Conservation (phyloP, 2,329 filamentous ascomycete genomes). For the Colletotrichum gloeosporioides region DNA sequence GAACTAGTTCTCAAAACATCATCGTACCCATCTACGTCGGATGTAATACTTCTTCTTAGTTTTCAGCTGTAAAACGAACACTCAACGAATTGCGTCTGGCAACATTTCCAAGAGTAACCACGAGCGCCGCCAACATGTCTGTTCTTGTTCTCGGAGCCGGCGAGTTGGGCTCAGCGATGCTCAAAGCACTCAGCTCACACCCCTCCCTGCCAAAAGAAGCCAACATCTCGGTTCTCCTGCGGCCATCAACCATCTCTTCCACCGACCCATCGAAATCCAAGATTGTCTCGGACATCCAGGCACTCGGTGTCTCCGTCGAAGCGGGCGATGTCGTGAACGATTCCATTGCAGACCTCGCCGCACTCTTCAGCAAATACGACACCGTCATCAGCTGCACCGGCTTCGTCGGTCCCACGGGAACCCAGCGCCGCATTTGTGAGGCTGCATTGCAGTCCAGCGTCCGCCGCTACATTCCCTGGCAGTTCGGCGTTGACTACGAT, state of each 20-base stretch:
- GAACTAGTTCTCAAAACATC: fast-evolving
- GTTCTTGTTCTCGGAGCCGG: conserved; percentile 71
- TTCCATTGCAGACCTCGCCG: conserved; percentile 41
- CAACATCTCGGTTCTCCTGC: conserved; percentile 59
- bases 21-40: not conserved
- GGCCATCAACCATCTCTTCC: conserved; percentile 49
- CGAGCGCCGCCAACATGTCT: not conserved
- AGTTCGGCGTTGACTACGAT: conserved; percentile 78
- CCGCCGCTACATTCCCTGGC: conserved; percentile 70
- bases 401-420: conserved; percentile 60
- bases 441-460: conserved; percentile 59
- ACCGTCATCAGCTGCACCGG: conserved; percentile 67
- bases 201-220: conserved; percentile 37
- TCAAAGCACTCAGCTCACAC: conserved; percentile 55
- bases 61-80: fast-evolving
- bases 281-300: conserved; percentile 36
- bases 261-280: conserved; percentile 39
- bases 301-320: conserved; percentile 45
- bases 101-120: fast-evolving
- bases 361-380: conserved; percentile 51
- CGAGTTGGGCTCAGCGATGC: conserved; percentile 65
- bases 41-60: fast-evolving
- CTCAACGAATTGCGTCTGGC: fast-evolving
- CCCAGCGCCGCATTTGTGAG: conserved; percentile 60
- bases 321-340: conserved; percentile 48